Evolutionary conservation across 108 stramenopile genomes (phyloP), one percentile per base, ranked within the genome.

Genomic region (Parmales sp.): DNA sequence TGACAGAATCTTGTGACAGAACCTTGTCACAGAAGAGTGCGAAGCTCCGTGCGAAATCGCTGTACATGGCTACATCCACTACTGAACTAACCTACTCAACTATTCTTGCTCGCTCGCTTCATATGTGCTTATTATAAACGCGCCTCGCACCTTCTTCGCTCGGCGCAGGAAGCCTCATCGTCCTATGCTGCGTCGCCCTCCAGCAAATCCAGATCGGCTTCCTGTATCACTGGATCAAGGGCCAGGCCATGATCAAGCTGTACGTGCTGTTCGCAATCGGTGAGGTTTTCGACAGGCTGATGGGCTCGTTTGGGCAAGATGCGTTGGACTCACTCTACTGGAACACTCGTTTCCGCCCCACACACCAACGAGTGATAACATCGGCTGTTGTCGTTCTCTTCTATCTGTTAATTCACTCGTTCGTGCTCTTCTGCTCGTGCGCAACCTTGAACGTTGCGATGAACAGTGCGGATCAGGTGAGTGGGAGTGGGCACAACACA

Each of bases 201-300:
- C 76, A 78, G 51, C 85, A 82, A 4, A 83, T 94, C 23, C 89
- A 87, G 26, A 89, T 99, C 49, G 88, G 90, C 16, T 81, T 87
- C 9, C 79, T 96, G 0, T 99, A 99, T 73, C 98, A 99, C 80
- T 95, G 91, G 90, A 96, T 99, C 69, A 82, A 96, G 37, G 93
- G 92, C 19, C 96, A 97, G 73, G 86, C 88, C 45, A 93, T 94
- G 90, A 83, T 99, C 45, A 97, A 99, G 82, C 87, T 99, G 6
- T 99, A 99, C 75, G 90, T 97, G 38, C 68, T 97, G 25, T 90
- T 91, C 65, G 93, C 93, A 22, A 99, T 99, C 60, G 83, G 95
- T 38, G 98, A 99, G 74, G 89, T 96, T 28, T 91, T 97, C 66
- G 96, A 99, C 80, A 75, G 89, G 37, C 89, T 99, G 29, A 71